Conservation (phyloP, 768 basidiomycete genomes). For the Boletus tomentosulus region DNA sequence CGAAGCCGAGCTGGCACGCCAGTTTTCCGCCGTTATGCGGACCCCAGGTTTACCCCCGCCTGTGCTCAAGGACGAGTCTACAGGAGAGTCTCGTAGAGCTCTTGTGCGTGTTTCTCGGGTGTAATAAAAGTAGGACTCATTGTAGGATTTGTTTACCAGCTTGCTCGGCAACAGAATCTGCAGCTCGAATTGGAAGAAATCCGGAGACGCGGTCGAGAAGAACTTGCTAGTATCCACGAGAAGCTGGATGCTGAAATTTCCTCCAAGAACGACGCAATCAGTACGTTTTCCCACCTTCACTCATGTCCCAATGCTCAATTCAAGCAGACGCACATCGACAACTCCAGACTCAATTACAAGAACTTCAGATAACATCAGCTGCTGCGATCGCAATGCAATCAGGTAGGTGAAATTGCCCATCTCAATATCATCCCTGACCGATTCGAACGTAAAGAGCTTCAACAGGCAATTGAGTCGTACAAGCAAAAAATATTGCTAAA, state of each 20-base stretch:
- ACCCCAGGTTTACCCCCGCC: constrained; percentile 40
- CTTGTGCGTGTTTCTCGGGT: constrained; percentile 40
- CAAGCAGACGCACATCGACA: constrained; percentile 54
- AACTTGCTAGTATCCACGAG: constrained; percentile 50
- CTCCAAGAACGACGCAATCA: constrained; percentile 54
- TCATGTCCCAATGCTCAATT: background rate
- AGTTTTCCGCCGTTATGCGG: constrained; percentile 27
- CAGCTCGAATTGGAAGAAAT: constrained; percentile 65
- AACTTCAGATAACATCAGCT: constrained; percentile 56
- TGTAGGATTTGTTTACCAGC: constrained; percentile 32
- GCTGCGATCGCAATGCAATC: constrained; percentile 57
- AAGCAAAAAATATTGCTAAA: constrained; percentile 59
- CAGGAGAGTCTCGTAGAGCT: constrained; percentile 66
- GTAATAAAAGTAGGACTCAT: background rate
- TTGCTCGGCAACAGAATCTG: constrained; percentile 60
- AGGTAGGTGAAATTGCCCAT: constrained; percentile 35
- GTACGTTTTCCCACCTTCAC: constrained; percentile 34
- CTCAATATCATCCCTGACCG: background rate
- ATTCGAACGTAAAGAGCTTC: constrained; percentile 44
- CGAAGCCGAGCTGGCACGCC: constrained; percentile 40
- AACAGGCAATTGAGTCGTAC: constrained; percentile 60
- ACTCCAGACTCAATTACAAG: constrained; percentile 56
- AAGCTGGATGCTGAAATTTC: constrained; percentile 49
- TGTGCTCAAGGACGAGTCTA: constrained; percentile 25
- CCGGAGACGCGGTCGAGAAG: constrained; percentile 61